Conservation (phyloP, 805 yeast genomes). For the Metschnikowia bowlesiae region DNA sequence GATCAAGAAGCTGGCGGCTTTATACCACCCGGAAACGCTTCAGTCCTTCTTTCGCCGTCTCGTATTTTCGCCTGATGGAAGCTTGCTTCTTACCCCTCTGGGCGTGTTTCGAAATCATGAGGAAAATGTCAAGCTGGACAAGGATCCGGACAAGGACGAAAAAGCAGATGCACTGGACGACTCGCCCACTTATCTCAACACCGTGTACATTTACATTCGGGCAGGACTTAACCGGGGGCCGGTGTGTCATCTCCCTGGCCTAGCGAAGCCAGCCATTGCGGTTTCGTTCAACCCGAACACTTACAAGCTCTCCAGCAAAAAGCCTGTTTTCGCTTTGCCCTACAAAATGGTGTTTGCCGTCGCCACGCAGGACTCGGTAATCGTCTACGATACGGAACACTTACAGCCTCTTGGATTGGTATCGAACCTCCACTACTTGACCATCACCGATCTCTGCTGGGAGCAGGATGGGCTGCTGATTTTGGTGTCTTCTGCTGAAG, state of each 20-base stretch:
- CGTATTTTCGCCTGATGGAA: constrained; percentile 87
- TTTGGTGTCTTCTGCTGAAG: constrained; percentile 83
- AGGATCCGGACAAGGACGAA: constrained; percentile 6
- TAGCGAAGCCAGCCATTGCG: constrained; percentile 80
- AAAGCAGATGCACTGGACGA: not conserved
- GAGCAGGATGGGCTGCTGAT: constrained; percentile 65
- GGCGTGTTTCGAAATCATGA: constrained; percentile 44
- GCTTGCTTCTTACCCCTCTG: constrained; percentile 69
- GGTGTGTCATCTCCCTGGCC: constrained; percentile 71
- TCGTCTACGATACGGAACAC: constrained; percentile 75
- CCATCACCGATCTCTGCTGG: constrained; percentile 88
- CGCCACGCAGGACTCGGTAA: constrained; percentile 83
- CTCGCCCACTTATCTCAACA: constrained; percentile 38
- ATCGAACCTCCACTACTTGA: constrained; percentile 79
- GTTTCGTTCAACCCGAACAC: constrained; percentile 69
- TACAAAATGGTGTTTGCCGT: constrained; percentile 87
- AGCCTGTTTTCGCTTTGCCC: constrained; percentile 51
- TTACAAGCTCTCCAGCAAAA: constrained; percentile 28
- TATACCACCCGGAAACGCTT: constrained; percentile 82
- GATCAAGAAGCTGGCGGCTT: constrained; percentile 5
- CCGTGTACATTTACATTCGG: constrained; percentile 77
- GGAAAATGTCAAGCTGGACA: constrained; percentile 12
- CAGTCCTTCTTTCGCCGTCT: constrained; percentile 88
- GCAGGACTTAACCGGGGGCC: constrained; percentile 66
- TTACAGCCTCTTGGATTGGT: constrained; percentile 66